phyloP scores from a whole-genome alignment of 371 early-diverging fungal species.

The Rhizopus arrhizus region DNA sequence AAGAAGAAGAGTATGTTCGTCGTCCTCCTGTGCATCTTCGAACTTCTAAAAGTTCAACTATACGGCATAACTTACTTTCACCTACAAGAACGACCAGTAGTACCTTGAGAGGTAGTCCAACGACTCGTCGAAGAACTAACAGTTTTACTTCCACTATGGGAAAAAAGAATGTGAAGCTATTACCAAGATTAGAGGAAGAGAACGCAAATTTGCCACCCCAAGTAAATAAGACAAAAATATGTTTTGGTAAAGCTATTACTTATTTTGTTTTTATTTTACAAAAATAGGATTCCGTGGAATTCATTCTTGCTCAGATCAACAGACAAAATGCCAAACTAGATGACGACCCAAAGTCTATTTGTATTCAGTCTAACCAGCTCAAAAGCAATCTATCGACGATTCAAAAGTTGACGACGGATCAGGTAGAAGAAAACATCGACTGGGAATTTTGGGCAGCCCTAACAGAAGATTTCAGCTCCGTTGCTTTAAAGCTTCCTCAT shows the following conservation, averaged over 20 bases:
- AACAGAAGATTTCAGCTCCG: slow-evolving; percentile 77
- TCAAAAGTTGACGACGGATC: slow-evolving; percentile 53
- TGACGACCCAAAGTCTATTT: slow-evolving; percentile 60
- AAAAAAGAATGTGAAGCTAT: slow-evolving; percentile 36
- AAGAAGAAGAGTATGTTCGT: slow-evolving; percentile 28
- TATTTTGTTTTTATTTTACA: slow-evolving; percentile 8
- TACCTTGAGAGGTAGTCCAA: slow-evolving; percentile 32
- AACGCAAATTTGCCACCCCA: slow-evolving; percentile 43
- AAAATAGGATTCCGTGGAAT: slow-evolving; percentile 50
- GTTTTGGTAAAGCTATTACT: too few species aligned
- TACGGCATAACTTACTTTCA: slow-evolving; percentile 39
- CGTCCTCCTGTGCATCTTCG: slow-evolving; percentile 27
- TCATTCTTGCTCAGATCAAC: slow-evolving; percentile 58
- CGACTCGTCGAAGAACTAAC: slow-evolving; percentile 26
- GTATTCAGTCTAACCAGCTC: slow-evolving; percentile 56
- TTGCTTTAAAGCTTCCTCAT: slow-evolving; percentile 61
- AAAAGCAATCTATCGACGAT: slow-evolving; percentile 56
- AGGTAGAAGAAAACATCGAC: slow-evolving; percentile 53
- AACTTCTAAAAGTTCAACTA: slow-evolving; percentile 48
- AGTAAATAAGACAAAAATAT: slow-evolving; percentile 4
- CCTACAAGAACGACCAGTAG: slow-evolving; percentile 48
- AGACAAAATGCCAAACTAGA: slow-evolving; percentile 59
- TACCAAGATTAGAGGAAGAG: slow-evolving; percentile 45
- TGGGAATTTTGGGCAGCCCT: slow-evolving; percentile 94
- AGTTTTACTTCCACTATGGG: slow-evolving; percentile 18